phyloP scores from a whole-genome alignment of 768 basidiomycete genomes.

The Suillus hirtellus region DNA sequence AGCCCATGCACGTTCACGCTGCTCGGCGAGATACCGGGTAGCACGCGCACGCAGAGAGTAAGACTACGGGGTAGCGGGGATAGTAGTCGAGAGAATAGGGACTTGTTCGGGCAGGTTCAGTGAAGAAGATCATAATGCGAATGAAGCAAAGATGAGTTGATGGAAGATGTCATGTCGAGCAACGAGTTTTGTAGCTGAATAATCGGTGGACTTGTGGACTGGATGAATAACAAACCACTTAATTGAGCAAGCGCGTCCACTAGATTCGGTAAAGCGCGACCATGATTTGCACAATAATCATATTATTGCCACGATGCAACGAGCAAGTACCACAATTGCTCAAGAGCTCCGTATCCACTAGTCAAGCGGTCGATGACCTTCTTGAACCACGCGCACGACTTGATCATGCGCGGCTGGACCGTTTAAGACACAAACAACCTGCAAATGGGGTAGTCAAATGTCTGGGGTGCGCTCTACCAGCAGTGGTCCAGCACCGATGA shows the following conservation, averaged over 20 bases:
- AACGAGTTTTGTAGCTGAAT: not conserved
- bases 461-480: too few relatives aligned
- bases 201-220: not conserved
- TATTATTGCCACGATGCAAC: not conserved
- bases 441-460: not conserved
- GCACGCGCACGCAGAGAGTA: constrained; percentile 11
- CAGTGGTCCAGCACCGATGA: too few relatives aligned
- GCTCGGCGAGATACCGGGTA: constrained; percentile 26
- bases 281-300: not conserved
- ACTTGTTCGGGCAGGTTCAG: not conserved
- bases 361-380: not conserved
- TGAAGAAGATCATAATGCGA: not conserved
- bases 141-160: not conserved
- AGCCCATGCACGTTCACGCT: not conserved
- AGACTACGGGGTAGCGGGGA: not conserved
- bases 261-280: not conserved
- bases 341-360: too few relatives aligned
- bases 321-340: not conserved
- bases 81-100: not conserved
- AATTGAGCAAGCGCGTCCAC: not conserved
- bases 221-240: not conserved
- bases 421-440: not conserved
- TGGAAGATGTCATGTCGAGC: not conserved
- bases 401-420: not conserved
- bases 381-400: not conserved